phyloP scores from a whole-genome alignment of 306 rosid genomes.

The Cajanus cajan region DNA sequence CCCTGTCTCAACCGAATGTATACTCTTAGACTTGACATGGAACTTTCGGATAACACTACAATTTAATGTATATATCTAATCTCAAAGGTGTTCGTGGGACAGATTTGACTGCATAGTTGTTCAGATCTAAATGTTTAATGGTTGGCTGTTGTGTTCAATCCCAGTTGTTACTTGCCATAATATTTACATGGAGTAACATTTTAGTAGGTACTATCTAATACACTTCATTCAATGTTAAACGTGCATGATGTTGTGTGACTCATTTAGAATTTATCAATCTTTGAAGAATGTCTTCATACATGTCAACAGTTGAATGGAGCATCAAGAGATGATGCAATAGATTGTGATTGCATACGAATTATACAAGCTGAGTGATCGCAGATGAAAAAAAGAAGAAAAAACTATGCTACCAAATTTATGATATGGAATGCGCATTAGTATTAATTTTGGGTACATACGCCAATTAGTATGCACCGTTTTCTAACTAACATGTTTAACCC shows the following conservation, averaged over 20 bases:
- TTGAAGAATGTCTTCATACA: background rate
- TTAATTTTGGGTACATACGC: no score
- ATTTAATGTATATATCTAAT: slow-evolving; percentile 55
- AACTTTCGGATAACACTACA: slow-evolving; percentile 33
- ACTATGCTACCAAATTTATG: no score
- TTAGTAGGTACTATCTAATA: background rate
- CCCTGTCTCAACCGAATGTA: slow-evolving; percentile 32
- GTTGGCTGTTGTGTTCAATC: slow-evolving; percentile 12
- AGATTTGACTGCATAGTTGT: slow-evolving; percentile 25
- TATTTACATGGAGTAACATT: background rate
- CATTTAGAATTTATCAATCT: background rate
- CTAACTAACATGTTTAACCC: no score
- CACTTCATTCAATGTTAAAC: background rate
- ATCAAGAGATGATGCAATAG: no score
- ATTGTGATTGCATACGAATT: no score
- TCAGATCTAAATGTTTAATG: slow-evolving; percentile 16
- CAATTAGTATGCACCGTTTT: no score
- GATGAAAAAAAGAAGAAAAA: no score
- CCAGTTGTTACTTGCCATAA: background rate
- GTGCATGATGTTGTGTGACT: background rate
- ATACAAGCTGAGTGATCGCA: no score
- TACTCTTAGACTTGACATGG: slow-evolving; percentile 25
- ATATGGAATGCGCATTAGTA: no score
- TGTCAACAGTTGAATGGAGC: background rate
- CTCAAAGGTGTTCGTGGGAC: slow-evolving; percentile 32